Conservation (phyloP, 768 basidiomycete species). For the Favolaschia claudopus region DNA sequence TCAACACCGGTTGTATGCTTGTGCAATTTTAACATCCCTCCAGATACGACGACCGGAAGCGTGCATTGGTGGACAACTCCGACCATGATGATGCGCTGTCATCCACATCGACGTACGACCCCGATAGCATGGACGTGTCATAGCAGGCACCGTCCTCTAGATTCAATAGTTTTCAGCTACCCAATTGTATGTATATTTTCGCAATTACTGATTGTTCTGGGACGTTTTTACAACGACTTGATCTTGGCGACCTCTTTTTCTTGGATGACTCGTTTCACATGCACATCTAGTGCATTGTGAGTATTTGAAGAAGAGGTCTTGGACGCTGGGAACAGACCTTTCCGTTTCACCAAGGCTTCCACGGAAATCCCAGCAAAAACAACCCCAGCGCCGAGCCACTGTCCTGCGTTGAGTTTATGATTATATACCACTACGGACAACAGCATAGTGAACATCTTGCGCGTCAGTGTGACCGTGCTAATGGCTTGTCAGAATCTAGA, state of each 20-base stretch:
- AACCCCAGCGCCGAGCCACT: constrained; percentile 91
- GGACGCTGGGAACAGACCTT: constrained; percentile 63
- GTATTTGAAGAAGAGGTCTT: constrained; percentile 14
- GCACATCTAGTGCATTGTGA: constrained; percentile 63
- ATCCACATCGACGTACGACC: constrained; percentile 37
- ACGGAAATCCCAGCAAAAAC: constrained; percentile 97
- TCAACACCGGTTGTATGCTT: background rate
- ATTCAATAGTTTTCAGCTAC: constrained; percentile 31
- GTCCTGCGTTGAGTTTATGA: constrained; percentile 82
- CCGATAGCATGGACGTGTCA: constrained; percentile 60
- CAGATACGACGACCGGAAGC: constrained; percentile 58
- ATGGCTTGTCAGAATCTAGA: constrained; percentile 7
- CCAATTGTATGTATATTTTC: constrained; percentile 25
- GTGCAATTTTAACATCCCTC: background rate
- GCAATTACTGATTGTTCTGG: constrained; percentile 15
- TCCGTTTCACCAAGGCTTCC: constrained; percentile 90
- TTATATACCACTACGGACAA: constrained; percentile 93
- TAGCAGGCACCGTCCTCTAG: constrained; percentile 12
- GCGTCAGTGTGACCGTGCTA: constrained; percentile 93
- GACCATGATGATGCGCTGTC: constrained; percentile 22
- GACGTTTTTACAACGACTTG: constrained; percentile 73
- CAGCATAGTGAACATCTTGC: constrained; percentile 98
- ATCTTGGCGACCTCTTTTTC: constrained; percentile 88
- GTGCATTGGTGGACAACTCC: constrained; percentile 47
- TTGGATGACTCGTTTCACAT: constrained; percentile 78